These are phyloP conservation scores for Ramularia endophylla DNA, from an alignment of 2,329 filamentous ascomycete genomes.

Conservation along the genomic window DNA sequence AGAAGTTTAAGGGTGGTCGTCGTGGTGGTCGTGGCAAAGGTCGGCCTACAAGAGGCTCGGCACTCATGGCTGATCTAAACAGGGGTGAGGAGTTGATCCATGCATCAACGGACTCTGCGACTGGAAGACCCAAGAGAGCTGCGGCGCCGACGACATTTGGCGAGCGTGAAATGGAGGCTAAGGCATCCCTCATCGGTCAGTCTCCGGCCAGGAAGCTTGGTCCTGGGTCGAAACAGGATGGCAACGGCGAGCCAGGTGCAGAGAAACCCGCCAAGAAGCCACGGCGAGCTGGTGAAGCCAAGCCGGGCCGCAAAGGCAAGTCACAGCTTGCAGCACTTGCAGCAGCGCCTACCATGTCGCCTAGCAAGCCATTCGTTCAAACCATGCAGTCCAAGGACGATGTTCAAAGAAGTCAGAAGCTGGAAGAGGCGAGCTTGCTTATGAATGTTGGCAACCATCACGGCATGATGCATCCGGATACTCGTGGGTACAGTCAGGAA, in stretches of 20 bases:
- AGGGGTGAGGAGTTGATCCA: slow-evolving; percentile 31
- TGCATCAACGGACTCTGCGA: slow-evolving; percentile 37
- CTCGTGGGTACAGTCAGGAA: slow-evolving; percentile 20
- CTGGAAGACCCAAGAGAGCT: slow-evolving; percentile 45
- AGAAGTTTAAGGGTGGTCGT: slow-evolving; percentile 30
- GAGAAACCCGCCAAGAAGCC: slow-evolving; percentile 32
- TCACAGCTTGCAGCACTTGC: slow-evolving; percentile 33
- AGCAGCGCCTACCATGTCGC: slow-evolving; percentile 25
- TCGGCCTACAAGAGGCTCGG: slow-evolving; percentile 43
- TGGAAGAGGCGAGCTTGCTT: slow-evolving; percentile 31
- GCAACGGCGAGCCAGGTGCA: slow-evolving; percentile 19
- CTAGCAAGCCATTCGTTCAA: slow-evolving; percentile 28
- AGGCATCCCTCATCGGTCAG: slow-evolving; percentile 52
- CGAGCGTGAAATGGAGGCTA: slow-evolving; percentile 58
- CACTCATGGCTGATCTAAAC: slow-evolving; percentile 60
- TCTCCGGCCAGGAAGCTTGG: slow-evolving; percentile 41
- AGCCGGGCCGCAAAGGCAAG: slow-evolving; percentile 36
- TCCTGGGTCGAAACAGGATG: slow-evolving; percentile 21
- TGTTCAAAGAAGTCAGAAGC: slow-evolving; percentile 17
- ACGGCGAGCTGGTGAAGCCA: slow-evolving; percentile 27
- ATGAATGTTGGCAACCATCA: slow-evolving; percentile 22
- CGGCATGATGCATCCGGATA: slow-evolving; percentile 9
- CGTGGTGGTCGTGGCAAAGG: slow-evolving; percentile 40
- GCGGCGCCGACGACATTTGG: slow-evolving; percentile 68
- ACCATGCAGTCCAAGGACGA: slow-evolving; percentile 25